These are phyloP conservation scores for Anisogramma anomala DNA, from an alignment of 2,329 filamentous ascomycete genomes.

Conservation along the genomic window DNA sequence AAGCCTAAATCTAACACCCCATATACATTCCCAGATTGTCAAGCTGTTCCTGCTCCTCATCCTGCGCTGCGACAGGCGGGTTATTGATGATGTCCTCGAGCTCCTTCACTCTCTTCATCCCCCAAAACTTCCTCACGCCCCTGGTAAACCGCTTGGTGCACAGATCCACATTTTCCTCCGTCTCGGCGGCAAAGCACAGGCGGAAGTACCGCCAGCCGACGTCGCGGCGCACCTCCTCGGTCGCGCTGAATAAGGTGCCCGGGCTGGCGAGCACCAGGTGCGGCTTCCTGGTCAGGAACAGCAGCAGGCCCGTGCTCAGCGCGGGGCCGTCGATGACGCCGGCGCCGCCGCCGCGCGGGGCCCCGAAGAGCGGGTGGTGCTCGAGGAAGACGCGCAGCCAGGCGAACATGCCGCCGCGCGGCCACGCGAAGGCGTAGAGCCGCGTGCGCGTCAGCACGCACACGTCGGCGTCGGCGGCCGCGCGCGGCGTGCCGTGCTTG, in stretches of 20 bases:
- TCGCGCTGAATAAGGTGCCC: conserved; percentile 63
- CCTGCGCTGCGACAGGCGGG: conserved; percentile 15
- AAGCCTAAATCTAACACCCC: conserved; percentile 20
- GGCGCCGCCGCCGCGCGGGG: conserved; percentile 20
- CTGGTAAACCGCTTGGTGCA: conserved; percentile 54
- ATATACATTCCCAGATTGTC: conserved; percentile 22
- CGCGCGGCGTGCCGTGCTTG: conserved; percentile 44
- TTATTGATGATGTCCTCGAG: conserved; percentile 51
- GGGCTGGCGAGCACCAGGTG: conserved; percentile 59
- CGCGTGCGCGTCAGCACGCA: conserved; percentile 62
- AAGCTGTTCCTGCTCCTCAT: conserved; percentile 14
- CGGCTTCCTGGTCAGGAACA: conserved; percentile 57
- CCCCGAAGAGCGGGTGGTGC: conserved; percentile 55
- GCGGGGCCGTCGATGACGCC: conserved; percentile 39
- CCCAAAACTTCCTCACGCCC: conserved; percentile 66
- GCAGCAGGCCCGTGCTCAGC: conserved; percentile 56
- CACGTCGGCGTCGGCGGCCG: conserved; percentile 48
- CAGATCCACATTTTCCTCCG: conserved; percentile 54
- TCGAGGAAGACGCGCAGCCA: conserved; percentile 68
- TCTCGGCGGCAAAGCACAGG: conserved; percentile 75
- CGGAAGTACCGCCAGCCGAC: conserved; percentile 63
- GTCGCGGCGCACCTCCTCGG: conserved; percentile 41
- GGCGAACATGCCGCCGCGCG: conserved; percentile 83
- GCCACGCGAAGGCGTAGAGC: conserved; percentile 67
- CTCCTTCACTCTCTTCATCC: conserved; percentile 52